Evolutionary conservation across 345 rosid genomes (phyloP).

Genomic region (Bruguiera parviflora): DNA sequence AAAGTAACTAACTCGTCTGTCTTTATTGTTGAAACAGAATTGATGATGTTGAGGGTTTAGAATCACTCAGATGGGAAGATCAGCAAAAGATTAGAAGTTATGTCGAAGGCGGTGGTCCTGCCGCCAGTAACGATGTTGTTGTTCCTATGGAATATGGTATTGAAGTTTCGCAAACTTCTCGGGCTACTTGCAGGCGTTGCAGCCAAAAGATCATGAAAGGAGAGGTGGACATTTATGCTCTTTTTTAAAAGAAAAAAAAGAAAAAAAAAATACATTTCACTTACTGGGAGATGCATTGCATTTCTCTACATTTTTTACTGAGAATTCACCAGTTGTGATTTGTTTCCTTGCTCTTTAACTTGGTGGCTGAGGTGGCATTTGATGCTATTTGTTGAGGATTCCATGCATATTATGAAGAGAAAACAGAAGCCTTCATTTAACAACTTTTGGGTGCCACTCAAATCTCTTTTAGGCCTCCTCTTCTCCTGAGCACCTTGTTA

Average conservation of each 20-base stretch:
- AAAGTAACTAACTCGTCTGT: slow-evolving; percentile 4
- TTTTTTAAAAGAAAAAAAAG: too few relatives aligned
- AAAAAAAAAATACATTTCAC: not conserved
- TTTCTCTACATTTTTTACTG: not conserved
- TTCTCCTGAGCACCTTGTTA: not conserved
- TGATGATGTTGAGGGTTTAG: slow-evolving; percentile 89
- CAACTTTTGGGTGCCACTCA: not conserved
- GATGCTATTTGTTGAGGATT: not conserved
- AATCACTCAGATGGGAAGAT: slow-evolving; percentile 94
- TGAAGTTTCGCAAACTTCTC: slow-evolving; percentile 81
- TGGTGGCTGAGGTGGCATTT: not conserved
- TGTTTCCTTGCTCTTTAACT: not conserved
- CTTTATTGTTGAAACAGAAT: slow-evolving; percentile 35
- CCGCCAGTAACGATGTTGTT: slow-evolving; percentile 13
- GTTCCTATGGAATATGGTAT: slow-evolving; percentile 45
- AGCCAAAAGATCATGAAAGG: slow-evolving; percentile 74
- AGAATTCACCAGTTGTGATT: not conserved
- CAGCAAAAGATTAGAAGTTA: slow-evolving; percentile 73
- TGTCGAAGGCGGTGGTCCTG: slow-evolving; percentile 44
- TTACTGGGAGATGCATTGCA: not conserved
- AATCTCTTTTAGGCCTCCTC: not conserved
- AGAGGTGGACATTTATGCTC: slow-evolving; percentile 43
- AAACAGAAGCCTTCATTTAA: not conserved
- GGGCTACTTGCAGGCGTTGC: slow-evolving; percentile 74
- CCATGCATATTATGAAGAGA: not conserved